These are phyloP conservation scores for Arabidopsis hybrid DNA, from an alignment of 441 rosid genomes.

Conservation along the genomic window DNA sequence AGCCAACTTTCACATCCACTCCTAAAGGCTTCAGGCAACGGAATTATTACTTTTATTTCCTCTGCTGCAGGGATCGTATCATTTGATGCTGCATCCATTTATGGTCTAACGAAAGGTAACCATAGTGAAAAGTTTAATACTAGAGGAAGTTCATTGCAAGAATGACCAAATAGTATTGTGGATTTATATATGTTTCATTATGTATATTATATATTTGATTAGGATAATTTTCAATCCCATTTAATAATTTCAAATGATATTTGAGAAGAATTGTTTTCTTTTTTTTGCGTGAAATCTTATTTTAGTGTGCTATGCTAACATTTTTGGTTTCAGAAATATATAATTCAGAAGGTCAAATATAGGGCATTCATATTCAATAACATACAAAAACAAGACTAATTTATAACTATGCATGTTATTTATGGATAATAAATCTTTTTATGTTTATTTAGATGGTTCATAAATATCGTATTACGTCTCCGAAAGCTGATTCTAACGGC, in stretches of 20 bases:
- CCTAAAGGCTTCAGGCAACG: conserved; percentile 48
- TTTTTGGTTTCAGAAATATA: background rate
- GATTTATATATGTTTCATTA: background rate
- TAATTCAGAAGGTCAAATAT: too few species aligned
- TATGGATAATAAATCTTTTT: too few species aligned
- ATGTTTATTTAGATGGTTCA: too few species aligned
- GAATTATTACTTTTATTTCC: conserved; percentile 51
- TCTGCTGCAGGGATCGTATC: conserved; percentile 47
- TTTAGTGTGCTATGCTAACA: background rate
- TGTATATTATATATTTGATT: background rate
- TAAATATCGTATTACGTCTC: too few species aligned
- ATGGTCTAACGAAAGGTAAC: conserved; percentile 49
- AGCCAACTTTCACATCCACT: conserved; percentile 52
- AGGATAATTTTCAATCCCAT: background rate
- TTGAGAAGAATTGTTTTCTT: too few species aligned
- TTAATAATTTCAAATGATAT: background rate
- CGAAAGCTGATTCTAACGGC: background rate
- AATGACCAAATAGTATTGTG: background rate
- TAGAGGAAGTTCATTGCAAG: conserved; percentile 16
- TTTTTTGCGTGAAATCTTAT: too few species aligned
- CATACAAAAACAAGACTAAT: too few species aligned
- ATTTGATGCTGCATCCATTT: conserved; percentile 36
- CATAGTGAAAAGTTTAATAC: too few species aligned
- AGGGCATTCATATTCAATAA: too few species aligned
- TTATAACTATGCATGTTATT: too few species aligned